Evolutionary conservation across 345 rosid species (phyloP).

Genomic region (Melaleuca quinquenervia): DNA sequence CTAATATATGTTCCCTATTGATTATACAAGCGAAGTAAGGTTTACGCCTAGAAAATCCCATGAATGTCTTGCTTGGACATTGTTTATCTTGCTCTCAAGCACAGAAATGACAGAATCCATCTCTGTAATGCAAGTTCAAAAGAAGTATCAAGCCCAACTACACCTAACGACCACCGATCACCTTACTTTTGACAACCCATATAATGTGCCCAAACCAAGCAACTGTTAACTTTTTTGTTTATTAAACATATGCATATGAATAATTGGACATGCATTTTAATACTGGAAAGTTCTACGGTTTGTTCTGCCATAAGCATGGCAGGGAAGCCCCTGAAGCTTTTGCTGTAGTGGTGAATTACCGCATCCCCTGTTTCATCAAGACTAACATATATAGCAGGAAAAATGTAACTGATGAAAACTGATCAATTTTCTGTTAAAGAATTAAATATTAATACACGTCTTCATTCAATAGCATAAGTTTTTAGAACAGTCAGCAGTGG

Average conservation of each 20-base stretch:
- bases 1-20: no score
- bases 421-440: neutral
- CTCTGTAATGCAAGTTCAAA: constrained; percentile 11
- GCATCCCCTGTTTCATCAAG: constrained; percentile 14
- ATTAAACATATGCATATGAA: neutral
- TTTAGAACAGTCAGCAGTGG: no score
- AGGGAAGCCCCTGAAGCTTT: constrained; percentile 36
- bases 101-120: constrained; percentile 21
- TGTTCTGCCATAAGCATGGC: constrained; percentile 39
- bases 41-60: no score
- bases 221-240: neutral
- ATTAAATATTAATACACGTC: no score
- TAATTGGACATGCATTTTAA: neutral
- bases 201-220: no score
- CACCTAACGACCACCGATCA: no score
- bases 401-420: neutral
- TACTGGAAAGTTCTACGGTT: constrained; percentile 20
- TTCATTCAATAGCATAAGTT: no score
- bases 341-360: constrained; percentile 33
- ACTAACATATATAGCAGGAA: constrained; percentile 6
- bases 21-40: no score
- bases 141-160: no score
- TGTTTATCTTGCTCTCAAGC: no score
- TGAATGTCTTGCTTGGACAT: no score
- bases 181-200: no score